These are phyloP conservation scores for Opeltia flavorubescens DNA, from an alignment of 495 filamentous ascomycete genomes.

Conservation along the genomic window DNA sequence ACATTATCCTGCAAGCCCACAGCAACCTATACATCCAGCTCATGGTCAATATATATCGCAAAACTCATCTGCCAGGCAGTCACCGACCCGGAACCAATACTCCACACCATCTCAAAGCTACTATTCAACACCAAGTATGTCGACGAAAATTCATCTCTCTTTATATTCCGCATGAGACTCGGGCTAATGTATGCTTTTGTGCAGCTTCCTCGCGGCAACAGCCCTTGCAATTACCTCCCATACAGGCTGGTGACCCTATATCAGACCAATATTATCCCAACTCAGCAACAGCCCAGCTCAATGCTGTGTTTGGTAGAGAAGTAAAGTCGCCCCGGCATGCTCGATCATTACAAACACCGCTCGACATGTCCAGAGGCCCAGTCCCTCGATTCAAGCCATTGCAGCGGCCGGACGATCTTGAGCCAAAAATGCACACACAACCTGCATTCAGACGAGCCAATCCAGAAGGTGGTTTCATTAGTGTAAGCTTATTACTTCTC, in stretches of 20 bases:
- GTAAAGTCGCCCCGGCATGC: conserved; percentile 54
- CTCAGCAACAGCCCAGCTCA: conserved; percentile 53
- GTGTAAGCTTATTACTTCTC: conserved; percentile 43
- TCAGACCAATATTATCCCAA: conserved; percentile 55
- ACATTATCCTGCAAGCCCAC: conserved; percentile 42
- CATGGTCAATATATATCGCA: conserved; percentile 34
- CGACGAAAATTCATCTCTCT: background rate
- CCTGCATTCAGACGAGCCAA: conserved; percentile 87
- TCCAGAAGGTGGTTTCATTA: conserved; percentile 97
- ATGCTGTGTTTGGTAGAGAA: conserved; percentile 57
- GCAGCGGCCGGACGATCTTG: conserved; percentile 54
- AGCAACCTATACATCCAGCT: conserved; percentile 33
- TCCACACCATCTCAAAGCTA: conserved; percentile 51
- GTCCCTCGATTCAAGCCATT: conserved; percentile 81
- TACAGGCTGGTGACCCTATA: conserved; percentile 49
- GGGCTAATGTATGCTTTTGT: background rate
- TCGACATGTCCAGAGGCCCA: conserved; percentile 44
- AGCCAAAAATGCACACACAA: conserved; percentile 71
- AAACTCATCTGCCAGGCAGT: conserved; percentile 17
- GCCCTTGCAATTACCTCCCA: conserved; percentile 50
- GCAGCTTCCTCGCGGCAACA: conserved; percentile 36
- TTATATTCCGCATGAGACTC: conserved; percentile 2
- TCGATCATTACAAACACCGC: conserved; percentile 31
- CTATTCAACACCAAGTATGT: conserved; percentile 47
- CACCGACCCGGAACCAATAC: conserved; percentile 21